Percentiles rank a stretch among this genome's conserved stretches.
Conservation (phyloP, 495 filamentous ascomycete genomes). For the Aspergillus kassunensis region DNA sequence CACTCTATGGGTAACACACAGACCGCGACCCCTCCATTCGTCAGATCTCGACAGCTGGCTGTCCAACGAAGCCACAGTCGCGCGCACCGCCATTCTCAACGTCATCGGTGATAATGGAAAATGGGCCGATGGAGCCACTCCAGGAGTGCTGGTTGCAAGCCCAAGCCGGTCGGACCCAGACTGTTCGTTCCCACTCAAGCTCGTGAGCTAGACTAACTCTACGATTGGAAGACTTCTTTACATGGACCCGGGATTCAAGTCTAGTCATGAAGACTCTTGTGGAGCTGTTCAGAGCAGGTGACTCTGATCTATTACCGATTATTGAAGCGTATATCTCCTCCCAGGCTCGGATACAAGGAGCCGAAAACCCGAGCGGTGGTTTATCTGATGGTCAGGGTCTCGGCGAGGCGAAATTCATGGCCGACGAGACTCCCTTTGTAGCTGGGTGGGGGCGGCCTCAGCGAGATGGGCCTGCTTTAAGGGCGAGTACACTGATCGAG, state of each 20-base stretch:
- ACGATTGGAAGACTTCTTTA: constrained; percentile 44
- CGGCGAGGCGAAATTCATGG: constrained; percentile 47
- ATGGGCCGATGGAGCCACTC: constrained; percentile 26
- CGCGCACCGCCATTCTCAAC: constrained; percentile 11
- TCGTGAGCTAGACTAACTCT: not conserved
- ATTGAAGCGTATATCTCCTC: constrained; percentile 55
- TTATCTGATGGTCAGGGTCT: constrained; percentile 44
- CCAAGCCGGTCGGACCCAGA: constrained; percentile 56
- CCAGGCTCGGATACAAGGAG: constrained; percentile 57
- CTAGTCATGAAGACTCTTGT: constrained; percentile 58
- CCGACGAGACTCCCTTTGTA: constrained; percentile 57
- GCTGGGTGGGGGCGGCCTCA: constrained; percentile 69
- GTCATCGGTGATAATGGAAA: constrained; percentile 12
- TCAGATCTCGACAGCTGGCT: constrained; percentile 14
- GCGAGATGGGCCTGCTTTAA: constrained; percentile 65
- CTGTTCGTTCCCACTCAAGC: constrained; percentile 54
- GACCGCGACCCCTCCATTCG: constrained; percentile 5
- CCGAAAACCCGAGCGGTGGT: constrained; percentile 57
- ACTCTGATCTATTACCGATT: constrained; percentile 48
- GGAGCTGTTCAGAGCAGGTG: constrained; percentile 54
- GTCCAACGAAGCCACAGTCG: constrained; percentile 1
- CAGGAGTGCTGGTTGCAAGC: constrained; percentile 59
- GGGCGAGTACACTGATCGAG: constrained; percentile 56
- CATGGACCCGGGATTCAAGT: constrained; percentile 71
- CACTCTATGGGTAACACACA: constrained; percentile 5